Evolutionary conservation across 108 stramenopile species (phyloP), one percentile per base, ranked within the genome.

Genomic region (Chaetoceros muelleri): DNA sequence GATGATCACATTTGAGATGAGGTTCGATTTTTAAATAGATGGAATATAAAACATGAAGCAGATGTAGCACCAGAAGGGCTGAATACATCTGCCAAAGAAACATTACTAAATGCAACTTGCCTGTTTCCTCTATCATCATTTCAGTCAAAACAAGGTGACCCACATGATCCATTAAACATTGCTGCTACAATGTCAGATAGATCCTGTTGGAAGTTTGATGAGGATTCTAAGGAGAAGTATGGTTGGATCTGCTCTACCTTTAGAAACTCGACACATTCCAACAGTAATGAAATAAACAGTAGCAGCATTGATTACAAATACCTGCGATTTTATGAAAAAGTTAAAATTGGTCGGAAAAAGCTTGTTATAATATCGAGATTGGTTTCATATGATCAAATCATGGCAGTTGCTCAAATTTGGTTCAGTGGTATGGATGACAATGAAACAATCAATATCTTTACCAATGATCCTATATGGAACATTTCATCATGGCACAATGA

Each of bases 331-430:
- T 13, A 24, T 0, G 30, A 59, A 27, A 48, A 49, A 23, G n/a
- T 59, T 27, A 8, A 27, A 17, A 25, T 59, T 18, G 58, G 58
- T 13, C 20, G 25, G 20, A 18, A 48, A 18, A 18, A 1, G 48
- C 20, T 19, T 18, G 25, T 59, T 1, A 59, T 59, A 3, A 28
- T 59, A 3, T 48, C 58, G 0, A 46, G 58, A 19, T 48, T 59
- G 30, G 47, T 47, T 25, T 48, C 46, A 28, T 59, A 48, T 22
- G 58, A 59, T 59, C 28, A 47, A n/a, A 48, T 46, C 47, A 59
- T 59, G 58, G 58, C 58, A 28, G 28, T 2, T 10, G 58, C 58
- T 28, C 47, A 59, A 48, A 26, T 59, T 28, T 59, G 58, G 58
- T 48, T 59, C 47, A 28, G 22, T 17, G 7, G 3, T 18, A 25